Evolutionary conservation across 306 rosid genomes (phyloP), one percentile per base, ranked within the genome.

Genomic region (Glycyrrhiza uralensis): DNA sequence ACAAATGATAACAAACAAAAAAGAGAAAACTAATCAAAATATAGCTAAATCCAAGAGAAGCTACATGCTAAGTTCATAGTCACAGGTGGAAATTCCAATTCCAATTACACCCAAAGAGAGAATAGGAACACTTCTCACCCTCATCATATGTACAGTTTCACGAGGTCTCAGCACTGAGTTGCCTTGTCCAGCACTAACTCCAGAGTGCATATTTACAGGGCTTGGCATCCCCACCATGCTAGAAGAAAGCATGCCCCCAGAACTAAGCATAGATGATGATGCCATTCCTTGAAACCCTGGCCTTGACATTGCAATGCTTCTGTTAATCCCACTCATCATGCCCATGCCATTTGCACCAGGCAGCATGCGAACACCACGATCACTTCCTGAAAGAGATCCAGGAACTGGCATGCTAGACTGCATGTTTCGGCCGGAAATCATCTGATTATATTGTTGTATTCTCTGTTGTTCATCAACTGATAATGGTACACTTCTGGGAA

Each of bases 381-480:
- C 99, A 84, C 81, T 76, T 83, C 96, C 99, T 1, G 96, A 44
- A 80, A 81, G 85, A 78, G 84, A 77, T 32, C 90, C 90, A 73
- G 99, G 84, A 44, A 81, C 75, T 6, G 96, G 69, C 80, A 91
- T 72, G 89, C 79, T 74, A 65, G 96, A 63, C 57, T 92, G 92
- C 79, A 87, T 70, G 77, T 74, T 92, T 81, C 97, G 85, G 60
- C 92, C 75, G 11, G 99, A 81, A 41, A 90, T 42, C 80, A 85
- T 84, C 81, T 85, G 96, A 78, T 87, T 92, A 75, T 87, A 89
- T 44, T 94, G 95, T 77, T 89, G 99, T 71, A 85, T 74, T 82
- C 90, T 85, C 81, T 95, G 91, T 85, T 92, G 99, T 78, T 92
- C 99, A 38, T 95, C 99, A n/a, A 75, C 96, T 4, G 91, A 87